Evolutionary conservation across 805 yeast genomes (phyloP).

Genomic region (Yarrowia sp.): DNA sequence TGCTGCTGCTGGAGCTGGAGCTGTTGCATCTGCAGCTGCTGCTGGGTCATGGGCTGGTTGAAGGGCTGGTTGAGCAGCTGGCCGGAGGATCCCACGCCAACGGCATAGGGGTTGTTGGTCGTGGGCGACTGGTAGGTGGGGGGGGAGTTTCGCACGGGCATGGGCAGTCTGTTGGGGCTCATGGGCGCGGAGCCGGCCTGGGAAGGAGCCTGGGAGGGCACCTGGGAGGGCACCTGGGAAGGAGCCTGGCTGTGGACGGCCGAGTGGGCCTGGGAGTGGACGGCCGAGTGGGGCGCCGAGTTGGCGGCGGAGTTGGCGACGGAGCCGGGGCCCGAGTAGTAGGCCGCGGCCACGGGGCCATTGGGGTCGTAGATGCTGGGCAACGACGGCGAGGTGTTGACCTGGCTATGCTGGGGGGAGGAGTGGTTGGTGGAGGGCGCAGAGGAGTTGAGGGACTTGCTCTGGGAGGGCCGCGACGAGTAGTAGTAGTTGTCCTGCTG

Average conservation of each 20-base stretch:
- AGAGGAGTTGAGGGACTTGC: conserved; percentile 8
- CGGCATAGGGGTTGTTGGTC: conserved; percentile 41
- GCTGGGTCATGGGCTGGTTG: conserved; percentile 64
- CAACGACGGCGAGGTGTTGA: conserved; percentile 16
- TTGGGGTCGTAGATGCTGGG: conserved; percentile 37
- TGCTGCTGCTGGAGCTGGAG: conserved; percentile 68
- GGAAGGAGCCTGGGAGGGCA: conserved; percentile 38
- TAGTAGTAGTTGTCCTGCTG: conserved; percentile 32
- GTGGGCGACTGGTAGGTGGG: conserved; percentile 26
- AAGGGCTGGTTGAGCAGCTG: conserved; percentile 53
- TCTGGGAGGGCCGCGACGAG: conserved; percentile 1
- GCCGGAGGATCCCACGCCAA: conserved; percentile 45
- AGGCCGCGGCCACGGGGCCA: conserved; percentile 40
- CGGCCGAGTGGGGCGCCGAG: too few species aligned
- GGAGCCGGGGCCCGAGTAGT: conserved; percentile 30
- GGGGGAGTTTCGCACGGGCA: conserved; percentile 22
- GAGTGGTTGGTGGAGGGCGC: conserved; percentile 36
- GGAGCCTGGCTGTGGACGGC: conserved; percentile 40
- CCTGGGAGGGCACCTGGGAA: conserved; percentile 32
- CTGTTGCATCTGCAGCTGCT: conserved; percentile 64
- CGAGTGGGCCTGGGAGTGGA: background rate
- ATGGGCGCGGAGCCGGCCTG: conserved; percentile 42
- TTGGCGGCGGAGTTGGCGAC: background rate
- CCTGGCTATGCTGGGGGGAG: conserved; percentile 18
- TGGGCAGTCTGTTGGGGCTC: conserved; percentile 34